Conservation (phyloP, 2,329 filamentous ascomycete genomes). For the Chaetomium olivaceum region DNA sequence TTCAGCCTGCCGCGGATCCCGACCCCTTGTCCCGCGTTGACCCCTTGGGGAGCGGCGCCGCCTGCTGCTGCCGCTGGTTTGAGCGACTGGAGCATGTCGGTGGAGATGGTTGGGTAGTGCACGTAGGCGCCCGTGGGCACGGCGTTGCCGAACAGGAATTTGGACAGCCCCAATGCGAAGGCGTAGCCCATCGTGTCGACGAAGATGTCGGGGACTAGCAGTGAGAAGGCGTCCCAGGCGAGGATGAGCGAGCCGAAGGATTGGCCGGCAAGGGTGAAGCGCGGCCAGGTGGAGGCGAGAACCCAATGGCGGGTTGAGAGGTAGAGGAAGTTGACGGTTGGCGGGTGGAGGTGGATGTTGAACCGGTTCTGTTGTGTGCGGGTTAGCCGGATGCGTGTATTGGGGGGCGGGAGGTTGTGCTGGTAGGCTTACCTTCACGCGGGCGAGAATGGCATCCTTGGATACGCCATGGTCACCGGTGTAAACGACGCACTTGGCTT, state of each 20-base stretch:
- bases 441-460: constrained; percentile 74
- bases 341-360: constrained; percentile 84
- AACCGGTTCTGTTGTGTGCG: constrained; percentile 67
- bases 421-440: constrained; percentile 63
- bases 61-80: constrained; percentile 56
- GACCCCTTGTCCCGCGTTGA: constrained; percentile 80
- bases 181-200: constrained; percentile 98
- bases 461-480: constrained; percentile 90
- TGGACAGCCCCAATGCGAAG: constrained; percentile 80
- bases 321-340: constrained; percentile 85
- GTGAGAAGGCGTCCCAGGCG: constrained; percentile 88
- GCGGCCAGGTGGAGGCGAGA: constrained; percentile 82
- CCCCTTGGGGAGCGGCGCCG: constrained; percentile 62
- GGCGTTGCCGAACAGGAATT: constrained; percentile 70
- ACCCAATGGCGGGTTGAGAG: constrained; percentile 85
- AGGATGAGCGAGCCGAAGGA: constrained; percentile 84
- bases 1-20: constrained; percentile 73
- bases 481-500: constrained; percentile 87
- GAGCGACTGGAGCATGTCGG: constrained; percentile 89
- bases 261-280: constrained; percentile 91
- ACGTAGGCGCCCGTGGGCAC: constrained; percentile 92
- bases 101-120: constrained; percentile 97
- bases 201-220: constrained; percentile 90
- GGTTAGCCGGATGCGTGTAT: not conserved
- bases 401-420: not conserved